Percentiles rank a stretch among this genome's conserved stretches.
phyloP scores from a whole-genome alignment of 169 alveolate species.

The Plasmodium relictum region DNA sequence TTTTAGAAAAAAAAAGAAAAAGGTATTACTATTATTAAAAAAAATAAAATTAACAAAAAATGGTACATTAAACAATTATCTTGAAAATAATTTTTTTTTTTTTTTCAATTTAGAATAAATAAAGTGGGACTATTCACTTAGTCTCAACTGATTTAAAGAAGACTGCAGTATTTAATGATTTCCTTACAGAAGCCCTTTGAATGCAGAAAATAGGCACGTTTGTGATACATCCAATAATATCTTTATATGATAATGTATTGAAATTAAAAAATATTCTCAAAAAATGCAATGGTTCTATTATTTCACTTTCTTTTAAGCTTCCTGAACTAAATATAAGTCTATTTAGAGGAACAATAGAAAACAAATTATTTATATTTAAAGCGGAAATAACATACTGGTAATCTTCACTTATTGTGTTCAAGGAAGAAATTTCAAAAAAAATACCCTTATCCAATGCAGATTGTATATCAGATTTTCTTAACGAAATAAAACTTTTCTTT shows the following conservation, averaged over 20 bases:
- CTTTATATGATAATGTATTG: constrained; percentile 40
- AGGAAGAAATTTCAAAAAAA: constrained; percentile 58
- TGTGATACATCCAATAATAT: constrained; percentile 45
- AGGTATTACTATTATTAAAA: too few species aligned
- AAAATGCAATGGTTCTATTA: constrained; percentile 52
- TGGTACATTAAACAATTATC: too few species aligned
- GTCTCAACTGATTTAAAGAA: constrained; percentile 3
- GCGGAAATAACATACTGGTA: constrained; percentile 13
- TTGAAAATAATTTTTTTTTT: too few species aligned
- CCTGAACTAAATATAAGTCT: constrained; percentile 54
- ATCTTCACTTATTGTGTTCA: constrained; percentile 12
- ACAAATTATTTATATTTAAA: constrained; percentile 14
- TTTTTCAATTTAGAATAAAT: too few species aligned
- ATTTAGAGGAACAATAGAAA: constrained; percentile 28
- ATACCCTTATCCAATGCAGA: constrained; percentile 54
- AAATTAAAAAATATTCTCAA: constrained; percentile 56
- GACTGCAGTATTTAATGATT: constrained; percentile 46
- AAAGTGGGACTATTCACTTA: too few species aligned
- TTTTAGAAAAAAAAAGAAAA: not conserved
- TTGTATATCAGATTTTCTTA: constrained; percentile 54
- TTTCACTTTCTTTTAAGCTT: constrained; percentile 2
- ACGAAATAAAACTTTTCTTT: constrained; percentile 2
- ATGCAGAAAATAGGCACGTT: constrained; percentile 50
- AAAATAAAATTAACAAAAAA: too few species aligned
- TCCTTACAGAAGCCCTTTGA: constrained; percentile 75